Evolutionary conservation across 177 flowering plant genomes (phyloP).

Genomic region (Vitis hybrid): DNA sequence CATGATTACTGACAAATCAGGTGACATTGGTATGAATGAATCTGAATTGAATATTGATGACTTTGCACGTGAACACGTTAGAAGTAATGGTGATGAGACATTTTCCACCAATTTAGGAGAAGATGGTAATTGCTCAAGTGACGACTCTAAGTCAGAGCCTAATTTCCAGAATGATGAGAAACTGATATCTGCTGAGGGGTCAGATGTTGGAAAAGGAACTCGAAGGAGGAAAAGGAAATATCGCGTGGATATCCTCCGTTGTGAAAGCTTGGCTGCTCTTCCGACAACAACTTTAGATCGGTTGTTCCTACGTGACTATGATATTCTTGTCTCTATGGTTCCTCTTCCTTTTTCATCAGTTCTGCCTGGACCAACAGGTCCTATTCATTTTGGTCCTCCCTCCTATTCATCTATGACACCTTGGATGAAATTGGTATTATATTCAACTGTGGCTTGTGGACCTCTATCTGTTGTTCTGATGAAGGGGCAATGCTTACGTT

Average conservation of each 20-base stretch:
- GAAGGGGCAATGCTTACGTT: conserved; percentile 91
- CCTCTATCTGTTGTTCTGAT: conserved; percentile 90
- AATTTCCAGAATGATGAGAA: conserved; percentile 39
- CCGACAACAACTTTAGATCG: conserved; percentile 80
- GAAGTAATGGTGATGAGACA: conserved; percentile 22
- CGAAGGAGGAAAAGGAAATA: conserved; percentile 52
- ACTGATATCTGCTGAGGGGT: conserved; percentile 29
- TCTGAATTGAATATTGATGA: conserved; percentile 18
- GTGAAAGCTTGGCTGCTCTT: conserved; percentile 96
- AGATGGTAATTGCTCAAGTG: conserved; percentile 19
- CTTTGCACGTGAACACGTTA: conserved; percentile 26
- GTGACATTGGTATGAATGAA: conserved; percentile 19
- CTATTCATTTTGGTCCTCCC: conserved; percentile 97
- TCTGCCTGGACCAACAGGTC: conserved; percentile 88
- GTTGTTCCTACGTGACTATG: conserved; percentile 87
- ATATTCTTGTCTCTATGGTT: conserved; percentile 85
- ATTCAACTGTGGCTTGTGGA: conserved; percentile 70
- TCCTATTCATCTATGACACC: conserved; percentile 92
- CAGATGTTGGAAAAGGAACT: conserved; percentile 33
- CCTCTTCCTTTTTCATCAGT: conserved; percentile 90
- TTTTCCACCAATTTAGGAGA: conserved; percentile 23
- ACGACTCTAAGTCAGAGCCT: conserved; percentile 28
- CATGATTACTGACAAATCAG: conserved; percentile 20
- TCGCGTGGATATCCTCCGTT: conserved; percentile 89
- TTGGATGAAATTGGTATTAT: conserved; percentile 96